Conservation (phyloP, 306 rosid genomes). For the Delonix regia region DNA sequence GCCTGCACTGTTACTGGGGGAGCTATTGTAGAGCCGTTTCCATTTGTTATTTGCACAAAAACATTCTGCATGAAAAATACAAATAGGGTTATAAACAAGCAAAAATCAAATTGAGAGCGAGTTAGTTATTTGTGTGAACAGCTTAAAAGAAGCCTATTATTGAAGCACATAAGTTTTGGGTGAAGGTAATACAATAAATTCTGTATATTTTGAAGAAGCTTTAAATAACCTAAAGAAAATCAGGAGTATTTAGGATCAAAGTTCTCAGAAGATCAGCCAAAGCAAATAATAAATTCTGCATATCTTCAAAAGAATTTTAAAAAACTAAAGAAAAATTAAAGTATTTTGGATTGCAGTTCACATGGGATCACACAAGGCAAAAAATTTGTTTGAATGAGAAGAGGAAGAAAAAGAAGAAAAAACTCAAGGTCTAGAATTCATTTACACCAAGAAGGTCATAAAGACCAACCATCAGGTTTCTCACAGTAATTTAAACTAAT, state of each 20-base stretch:
- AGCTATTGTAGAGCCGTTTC: conserved; percentile 62
- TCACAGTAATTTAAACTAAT: not conserved
- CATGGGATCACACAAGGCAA: conserved; percentile 23
- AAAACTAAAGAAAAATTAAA: not conserved
- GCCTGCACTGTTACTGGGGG: conserved; percentile 71
- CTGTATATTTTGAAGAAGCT: not conserved
- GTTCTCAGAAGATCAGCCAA: conserved; percentile 14
- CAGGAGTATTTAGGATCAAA: not conserved
- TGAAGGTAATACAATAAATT: conserved; percentile 2
- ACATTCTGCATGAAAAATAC: conserved; percentile 60
- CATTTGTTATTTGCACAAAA: conserved; percentile 69
- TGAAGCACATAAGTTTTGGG: not conserved
- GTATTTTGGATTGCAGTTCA: not conserved
- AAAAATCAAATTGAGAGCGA: not conserved
- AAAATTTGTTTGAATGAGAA: not conserved
- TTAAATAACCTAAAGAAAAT: not conserved
- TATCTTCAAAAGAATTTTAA: not conserved
- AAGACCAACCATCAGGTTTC: conserved; percentile 4
- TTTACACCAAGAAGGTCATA: conserved; percentile 4
- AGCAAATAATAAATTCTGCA: conserved; percentile 4
- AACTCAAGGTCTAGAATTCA: not conserved
- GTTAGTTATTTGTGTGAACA: conserved; percentile 4
- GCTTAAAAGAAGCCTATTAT: not conserved
- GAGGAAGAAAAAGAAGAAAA: not conserved
- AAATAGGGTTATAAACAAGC: not conserved